phyloP scores from a whole-genome alignment of 1,284 basidiomycete species.

The Malassezia pachydermatis region DNA sequence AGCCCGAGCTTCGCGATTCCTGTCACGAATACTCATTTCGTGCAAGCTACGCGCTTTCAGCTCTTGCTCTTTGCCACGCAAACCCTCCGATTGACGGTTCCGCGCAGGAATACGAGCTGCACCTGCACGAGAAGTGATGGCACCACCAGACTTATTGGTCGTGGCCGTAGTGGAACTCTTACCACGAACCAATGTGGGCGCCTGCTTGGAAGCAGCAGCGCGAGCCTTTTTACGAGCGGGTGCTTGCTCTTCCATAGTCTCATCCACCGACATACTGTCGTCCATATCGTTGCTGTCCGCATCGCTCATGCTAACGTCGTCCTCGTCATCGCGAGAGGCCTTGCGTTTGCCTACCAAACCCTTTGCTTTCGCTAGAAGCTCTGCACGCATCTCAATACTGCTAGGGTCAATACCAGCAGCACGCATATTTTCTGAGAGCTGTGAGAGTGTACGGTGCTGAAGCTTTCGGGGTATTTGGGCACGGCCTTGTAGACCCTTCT shows the following conservation, averaged over 20 bases:
- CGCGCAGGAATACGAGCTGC: slow-evolving; percentile 37
- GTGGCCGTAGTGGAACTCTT: slow-evolving; percentile 25
- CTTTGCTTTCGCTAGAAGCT: slow-evolving; percentile 66
- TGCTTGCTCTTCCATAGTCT: slow-evolving; percentile 14
- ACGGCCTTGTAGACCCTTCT: slow-evolving; percentile 78
- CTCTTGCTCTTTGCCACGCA: slow-evolving; percentile 34
- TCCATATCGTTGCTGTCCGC: slow-evolving; percentile 54
- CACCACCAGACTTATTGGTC: slow-evolving; percentile 35
- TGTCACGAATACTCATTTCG: slow-evolving; percentile 30
- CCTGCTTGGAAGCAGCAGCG: slow-evolving; percentile 58
- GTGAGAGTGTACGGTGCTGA: slow-evolving; percentile 71
- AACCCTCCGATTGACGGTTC: slow-evolving; percentile 36
- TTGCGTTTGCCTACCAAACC: slow-evolving; percentile 59
- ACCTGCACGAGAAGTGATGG: slow-evolving; percentile 35
- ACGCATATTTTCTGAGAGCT: slow-evolving; percentile 71
- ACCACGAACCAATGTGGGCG: slow-evolving; percentile 16
- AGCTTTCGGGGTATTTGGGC: slow-evolving; percentile 67
- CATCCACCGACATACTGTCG: slow-evolving; percentile 44
- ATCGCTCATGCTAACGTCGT: slow-evolving; percentile 53
- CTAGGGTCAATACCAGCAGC: slow-evolving; percentile 81
- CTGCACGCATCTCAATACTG: slow-evolving; percentile 75
- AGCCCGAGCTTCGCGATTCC: slow-evolving; percentile 39
- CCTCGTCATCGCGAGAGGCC: slow-evolving; percentile 49
- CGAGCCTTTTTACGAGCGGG: slow-evolving; percentile 25
- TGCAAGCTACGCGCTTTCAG: slow-evolving; percentile 38